These are phyloP conservation scores for Saccharomycopsis synnaedendra DNA, from an alignment of 805 yeast genomes.

Conservation along the genomic window DNA sequence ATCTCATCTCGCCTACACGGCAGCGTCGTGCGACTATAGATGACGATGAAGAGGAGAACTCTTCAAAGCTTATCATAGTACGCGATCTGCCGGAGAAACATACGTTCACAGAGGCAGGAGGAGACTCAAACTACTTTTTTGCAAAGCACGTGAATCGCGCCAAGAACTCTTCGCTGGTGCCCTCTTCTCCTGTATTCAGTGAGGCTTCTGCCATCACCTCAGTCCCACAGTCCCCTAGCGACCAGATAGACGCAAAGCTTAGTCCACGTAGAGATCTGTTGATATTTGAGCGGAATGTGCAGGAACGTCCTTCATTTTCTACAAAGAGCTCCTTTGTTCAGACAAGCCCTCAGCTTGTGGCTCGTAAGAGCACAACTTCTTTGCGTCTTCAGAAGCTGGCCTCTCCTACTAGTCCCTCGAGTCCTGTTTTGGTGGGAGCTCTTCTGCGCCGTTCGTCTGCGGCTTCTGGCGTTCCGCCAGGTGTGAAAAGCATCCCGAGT, in stretches of 20 bases:
- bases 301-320: slow-evolving; percentile 14
- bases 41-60: neutral
- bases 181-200: slow-evolving; percentile 1
- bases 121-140: slow-evolving; percentile 4
- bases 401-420: slow-evolving; percentile 3
- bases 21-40: neutral
- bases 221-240: slow-evolving; percentile 2
- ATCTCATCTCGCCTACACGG: neutral
- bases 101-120: neutral
- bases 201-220: neutral
- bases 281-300: slow-evolving; percentile 16
- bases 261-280: neutral
- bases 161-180: neutral
- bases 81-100: neutral
- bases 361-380: slow-evolving; percentile 4
- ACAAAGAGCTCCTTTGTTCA: slow-evolving; percentile 9
- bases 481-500: slow-evolving; percentile 10
- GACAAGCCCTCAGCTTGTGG: neutral
- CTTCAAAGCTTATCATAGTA: neutral
- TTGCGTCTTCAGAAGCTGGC: neutral
- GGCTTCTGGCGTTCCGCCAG: slow-evolving; percentile 4
- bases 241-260: neutral
- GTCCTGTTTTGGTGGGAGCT: neutral
- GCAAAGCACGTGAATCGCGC: slow-evolving; percentile 1
- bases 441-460: neutral